phyloP scores from a whole-genome alignment of 306 rosid genomes.

The Sicyos edulis region DNA sequence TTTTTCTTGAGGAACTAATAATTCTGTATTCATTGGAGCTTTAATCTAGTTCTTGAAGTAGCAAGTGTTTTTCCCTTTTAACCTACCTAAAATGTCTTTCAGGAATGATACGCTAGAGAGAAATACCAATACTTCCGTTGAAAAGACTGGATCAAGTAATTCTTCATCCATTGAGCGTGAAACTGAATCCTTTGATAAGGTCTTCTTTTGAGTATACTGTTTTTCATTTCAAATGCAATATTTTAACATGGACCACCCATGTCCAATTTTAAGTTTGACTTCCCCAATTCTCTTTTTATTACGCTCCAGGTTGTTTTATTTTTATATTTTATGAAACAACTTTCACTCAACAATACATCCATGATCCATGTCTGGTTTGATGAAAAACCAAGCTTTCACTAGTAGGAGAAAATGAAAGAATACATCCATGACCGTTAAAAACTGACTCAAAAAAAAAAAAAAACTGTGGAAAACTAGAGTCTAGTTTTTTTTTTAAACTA shows the following conservation, averaged over 20 bases:
- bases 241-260: neutral
- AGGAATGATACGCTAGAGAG: constrained; percentile 52
- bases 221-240: constrained; percentile 10
- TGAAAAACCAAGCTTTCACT: neutral
- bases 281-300: neutral
- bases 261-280: neutral
- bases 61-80: neutral
- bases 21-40: neutral
- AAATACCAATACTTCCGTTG: constrained; percentile 30
- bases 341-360: neutral
- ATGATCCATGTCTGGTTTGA: neutral
- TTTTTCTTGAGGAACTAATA: constrained; percentile 6
- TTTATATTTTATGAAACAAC: neutral
- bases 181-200: constrained; percentile 83
- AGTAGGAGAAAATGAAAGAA: neutral
- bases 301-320: neutral
- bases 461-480: no score
- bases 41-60: neutral
- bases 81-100: constrained; percentile 37
- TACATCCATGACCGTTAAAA: no score
- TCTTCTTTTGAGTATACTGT: constrained; percentile 24
- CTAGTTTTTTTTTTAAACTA: no score
- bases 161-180: constrained; percentile 36
- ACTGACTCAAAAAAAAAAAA: no score
- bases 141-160: constrained; percentile 35